Conservation (phyloP, 192 early-diverging fungal species). For the Umbelopsis sp. region DNA sequence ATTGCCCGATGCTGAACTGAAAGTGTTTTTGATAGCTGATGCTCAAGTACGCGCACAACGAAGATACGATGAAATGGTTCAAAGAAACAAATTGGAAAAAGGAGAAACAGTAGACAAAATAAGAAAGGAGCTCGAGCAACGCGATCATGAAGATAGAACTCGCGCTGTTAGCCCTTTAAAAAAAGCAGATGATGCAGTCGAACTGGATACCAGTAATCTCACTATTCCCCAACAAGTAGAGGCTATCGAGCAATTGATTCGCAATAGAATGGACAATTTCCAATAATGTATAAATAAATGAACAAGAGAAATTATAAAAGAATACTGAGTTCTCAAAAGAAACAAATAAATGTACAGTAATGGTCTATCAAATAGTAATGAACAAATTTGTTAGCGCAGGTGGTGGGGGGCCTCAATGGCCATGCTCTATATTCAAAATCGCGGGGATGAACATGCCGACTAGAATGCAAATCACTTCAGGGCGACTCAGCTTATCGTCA, state of each 20-base stretch:
- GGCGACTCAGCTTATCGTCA: slow-evolving; percentile 11
- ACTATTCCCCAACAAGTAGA: slow-evolving; percentile 71
- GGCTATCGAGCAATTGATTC: slow-evolving; percentile 56
- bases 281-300: slow-evolving; percentile 9
- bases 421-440: slow-evolving; percentile 34
- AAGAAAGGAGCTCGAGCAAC: slow-evolving; percentile 60
- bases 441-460: slow-evolving; percentile 38
- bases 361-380: not conserved
- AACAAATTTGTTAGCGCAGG: not conserved
- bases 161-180: slow-evolving; percentile 68
- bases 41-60: slow-evolving; percentile 67
- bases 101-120: slow-evolving; percentile 50
- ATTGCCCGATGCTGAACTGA: slow-evolving; percentile 75
- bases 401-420: slow-evolving; percentile 14
- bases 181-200: slow-evolving; percentile 71
- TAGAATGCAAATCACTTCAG: slow-evolving; percentile 23
- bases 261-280: slow-evolving; percentile 47
- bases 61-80: slow-evolving; percentile 61
- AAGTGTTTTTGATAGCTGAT: slow-evolving; percentile 74
- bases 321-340: not conserved
- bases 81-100: slow-evolving; percentile 29
- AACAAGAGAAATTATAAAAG: not conserved
- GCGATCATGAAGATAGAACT: slow-evolving; percentile 71
- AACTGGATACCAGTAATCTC: slow-evolving; percentile 72
- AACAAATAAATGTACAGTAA: slow-evolving; percentile 13